Evolutionary conservation across 139 green algal species (phyloP).

Genomic region (Chloropicon primus): DNA sequence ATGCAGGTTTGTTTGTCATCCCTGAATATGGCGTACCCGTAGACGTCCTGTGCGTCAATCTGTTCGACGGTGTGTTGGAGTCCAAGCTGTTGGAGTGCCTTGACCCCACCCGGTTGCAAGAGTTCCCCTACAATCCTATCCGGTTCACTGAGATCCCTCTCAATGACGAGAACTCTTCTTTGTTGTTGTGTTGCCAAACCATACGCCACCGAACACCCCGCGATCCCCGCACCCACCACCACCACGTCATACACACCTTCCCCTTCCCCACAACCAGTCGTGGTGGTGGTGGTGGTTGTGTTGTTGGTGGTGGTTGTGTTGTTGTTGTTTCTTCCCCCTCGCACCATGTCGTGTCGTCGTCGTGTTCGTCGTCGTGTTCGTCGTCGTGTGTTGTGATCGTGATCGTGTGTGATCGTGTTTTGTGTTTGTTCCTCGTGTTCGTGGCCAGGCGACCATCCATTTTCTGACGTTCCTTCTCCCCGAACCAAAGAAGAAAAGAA

Average conservation of each 20-base stretch:
- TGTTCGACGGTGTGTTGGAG: constrained; percentile 57
- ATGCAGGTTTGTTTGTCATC: constrained; percentile 54
- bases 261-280: background rate
- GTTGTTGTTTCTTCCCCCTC: too few species aligned
- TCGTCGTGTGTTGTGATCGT: too few species aligned
- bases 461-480: too few species aligned
- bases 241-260: constrained; percentile 27
- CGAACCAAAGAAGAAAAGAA: too few species aligned
- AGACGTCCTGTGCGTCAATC: constrained; percentile 86
- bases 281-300: too few species aligned
- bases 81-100: constrained; percentile 80
- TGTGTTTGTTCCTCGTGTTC: too few species aligned
- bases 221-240: constrained; percentile 86
- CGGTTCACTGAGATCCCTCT: constrained; percentile 80
- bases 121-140: constrained; percentile 98
- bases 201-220: constrained; percentile 74
- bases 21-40: constrained; percentile 92
- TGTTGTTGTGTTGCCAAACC: constrained; percentile 54
- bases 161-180: constrained; percentile 72
- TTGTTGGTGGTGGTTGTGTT: too few species aligned
- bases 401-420: too few species aligned
- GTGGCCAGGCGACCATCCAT: too few species aligned
- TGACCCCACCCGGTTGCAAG: constrained; percentile 89
- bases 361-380: too few species aligned
- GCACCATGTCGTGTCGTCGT: too few species aligned